These are phyloP conservation scores for Cymbidium sinense DNA, from an alignment of 106 monocot species.

Conservation along the genomic window DNA sequence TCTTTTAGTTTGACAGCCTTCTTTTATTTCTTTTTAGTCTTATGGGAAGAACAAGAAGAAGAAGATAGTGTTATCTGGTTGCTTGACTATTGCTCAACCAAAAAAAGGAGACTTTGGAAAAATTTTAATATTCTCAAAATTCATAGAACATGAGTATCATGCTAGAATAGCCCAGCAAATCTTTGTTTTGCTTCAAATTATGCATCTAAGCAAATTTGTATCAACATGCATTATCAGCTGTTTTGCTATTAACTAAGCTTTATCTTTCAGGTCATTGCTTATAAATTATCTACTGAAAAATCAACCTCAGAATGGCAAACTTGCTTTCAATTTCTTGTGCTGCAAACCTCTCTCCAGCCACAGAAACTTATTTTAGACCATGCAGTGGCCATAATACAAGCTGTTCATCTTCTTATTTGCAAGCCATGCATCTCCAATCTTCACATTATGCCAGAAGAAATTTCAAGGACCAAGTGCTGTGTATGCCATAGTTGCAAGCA, in stretches of 20 bases:
- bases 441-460: slow-evolving; percentile 8
- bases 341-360: slow-evolving; percentile 20
- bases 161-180: not conserved
- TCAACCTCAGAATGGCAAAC: slow-evolving; percentile 39
- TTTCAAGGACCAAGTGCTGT: slow-evolving; percentile 4
- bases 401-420: slow-evolving; percentile 14
- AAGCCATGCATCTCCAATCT: slow-evolving; percentile 17
- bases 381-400: not conserved
- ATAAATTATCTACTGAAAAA: not conserved
- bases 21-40: too few species aligned
- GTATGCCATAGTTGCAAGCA: slow-evolving; percentile 32
- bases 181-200: not conserved
- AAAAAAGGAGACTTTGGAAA: not conserved
- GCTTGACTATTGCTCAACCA: too few species aligned
- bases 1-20: too few species aligned
- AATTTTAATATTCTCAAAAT: not conserved
- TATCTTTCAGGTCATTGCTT: not conserved
- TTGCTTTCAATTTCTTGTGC: slow-evolving; percentile 36
- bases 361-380: slow-evolving; percentile 18
- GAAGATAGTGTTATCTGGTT: too few species aligned
- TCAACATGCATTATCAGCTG: not conserved
- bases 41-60: too few species aligned
- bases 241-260: not conserved
- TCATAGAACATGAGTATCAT: not conserved
- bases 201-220: not conserved